Evolutionary conservation across 257 asterid species (phyloP), one percentile per base, ranked within the genome.

Genomic region (Primulina tabacum): DNA sequence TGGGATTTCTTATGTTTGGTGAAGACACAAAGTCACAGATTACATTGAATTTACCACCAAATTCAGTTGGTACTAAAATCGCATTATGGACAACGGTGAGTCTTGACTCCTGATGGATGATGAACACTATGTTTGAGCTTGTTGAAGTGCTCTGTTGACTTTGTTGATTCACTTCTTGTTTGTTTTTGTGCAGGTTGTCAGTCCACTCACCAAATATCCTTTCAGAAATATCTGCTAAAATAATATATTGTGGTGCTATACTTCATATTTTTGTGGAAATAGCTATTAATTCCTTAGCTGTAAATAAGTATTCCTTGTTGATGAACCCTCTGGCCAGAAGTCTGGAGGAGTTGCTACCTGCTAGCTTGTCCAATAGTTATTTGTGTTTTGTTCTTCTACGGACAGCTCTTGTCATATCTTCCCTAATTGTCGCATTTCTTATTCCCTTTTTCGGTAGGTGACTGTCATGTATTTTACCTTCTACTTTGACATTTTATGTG

Each of bases 171-270:
- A 37, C 34, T 29, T 47, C 60, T 30, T 53, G 20, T 17, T 69
- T 35, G 60, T 69, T 60, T 20, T 71, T 79, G 26, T 76, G 83
- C 96, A 92, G 98, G 92, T 91, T 73, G 64, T 89, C 72, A 87
- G 71, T 82, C 97, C 96, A 43, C 79, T 91, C 65, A 81, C 95
- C 70, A 91, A 91, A 89, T 92, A 92, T 92, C 96, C 97, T 89
- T 75, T 61, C 11, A 12, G 7, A 47, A 47, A 10, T 70, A 24
- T 60, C 75, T 69, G 71, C 20, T 24, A 62, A 50, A 12, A n/a
- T 28, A 35, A 26, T 28, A 28, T 17, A 37, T 40, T 47, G 50
- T 28, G 12, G 4, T 33, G 65, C 60, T 11, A 7, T 21, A 5
- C 29, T 69, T 34, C 7, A 58, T 57, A 21, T 69, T 24, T 59